Percentiles rank a stretch among this genome's conserved stretches.
Conservation (phyloP, 2,329 filamentous ascomycete genomes). For the Immersiporthe knoxdaviesiana region DNA sequence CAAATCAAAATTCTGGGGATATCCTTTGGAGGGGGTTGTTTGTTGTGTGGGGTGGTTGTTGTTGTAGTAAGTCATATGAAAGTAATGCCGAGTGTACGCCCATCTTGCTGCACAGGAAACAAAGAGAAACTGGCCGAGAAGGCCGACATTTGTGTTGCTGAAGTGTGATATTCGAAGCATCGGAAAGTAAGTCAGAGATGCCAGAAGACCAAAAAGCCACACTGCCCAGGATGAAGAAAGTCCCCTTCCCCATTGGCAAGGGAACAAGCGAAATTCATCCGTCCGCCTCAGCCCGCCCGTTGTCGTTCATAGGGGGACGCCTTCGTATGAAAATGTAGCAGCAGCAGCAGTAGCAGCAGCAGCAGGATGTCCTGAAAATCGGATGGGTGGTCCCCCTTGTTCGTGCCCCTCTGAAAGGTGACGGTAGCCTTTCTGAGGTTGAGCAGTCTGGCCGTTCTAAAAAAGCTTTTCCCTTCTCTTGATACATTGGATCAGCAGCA, state of each 20-base stretch:
- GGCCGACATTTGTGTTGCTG: not conserved
- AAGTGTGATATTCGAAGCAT: constrained; percentile 7
- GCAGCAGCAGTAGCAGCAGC: constrained; percentile 1
- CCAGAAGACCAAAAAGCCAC: constrained; percentile 17
- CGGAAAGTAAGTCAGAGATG: constrained; percentile 30
- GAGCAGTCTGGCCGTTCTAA: constrained; percentile 19
- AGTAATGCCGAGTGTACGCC: constrained; percentile 31
- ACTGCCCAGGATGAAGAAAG: constrained; percentile 30
- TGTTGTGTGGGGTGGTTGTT: not conserved
- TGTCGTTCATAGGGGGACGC: constrained; percentile 1
- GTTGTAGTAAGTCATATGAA: constrained; percentile 2
- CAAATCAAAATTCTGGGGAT: constrained; percentile 33
- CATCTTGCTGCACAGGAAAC: constrained; percentile 28
- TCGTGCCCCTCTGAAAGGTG: constrained; percentile 7
- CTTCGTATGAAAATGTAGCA: no score
- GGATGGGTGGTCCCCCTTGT: not conserved
- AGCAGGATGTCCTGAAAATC: not conserved
- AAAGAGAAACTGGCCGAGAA: constrained; percentile 35
- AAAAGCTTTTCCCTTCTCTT: constrained; percentile 15
- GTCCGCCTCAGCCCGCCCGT: not conserved
- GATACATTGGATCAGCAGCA: constrained; percentile 19
- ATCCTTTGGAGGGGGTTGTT: constrained; percentile 34
- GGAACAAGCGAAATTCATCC: not conserved
- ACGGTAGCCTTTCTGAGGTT: constrained; percentile 7
- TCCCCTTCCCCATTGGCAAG: constrained; percentile 11